Percentiles rank a stretch among this genome's conserved stretches.
Evolutionary conservation across 495 filamentous ascomycete genomes (phyloP).

Genomic region (Pseudomonodictys pantanalensis): DNA sequence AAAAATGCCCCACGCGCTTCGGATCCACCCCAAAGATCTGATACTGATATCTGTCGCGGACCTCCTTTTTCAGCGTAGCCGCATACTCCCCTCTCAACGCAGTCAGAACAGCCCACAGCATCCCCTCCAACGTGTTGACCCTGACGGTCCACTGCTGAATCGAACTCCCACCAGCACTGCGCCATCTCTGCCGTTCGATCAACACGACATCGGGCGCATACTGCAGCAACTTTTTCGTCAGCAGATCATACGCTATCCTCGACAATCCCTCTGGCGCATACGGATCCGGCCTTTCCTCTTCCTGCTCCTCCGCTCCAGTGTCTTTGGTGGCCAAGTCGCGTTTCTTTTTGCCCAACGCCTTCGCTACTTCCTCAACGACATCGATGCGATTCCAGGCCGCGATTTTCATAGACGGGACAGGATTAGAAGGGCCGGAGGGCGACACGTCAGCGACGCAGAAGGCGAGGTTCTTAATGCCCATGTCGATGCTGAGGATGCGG

Average conservation of each 20-base stretch:
- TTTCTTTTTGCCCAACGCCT: not conserved
- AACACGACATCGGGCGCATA: conserved; percentile 67
- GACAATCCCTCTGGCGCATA: conserved; percentile 62
- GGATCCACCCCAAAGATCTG: conserved; percentile 36
- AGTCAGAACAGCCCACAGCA: conserved; percentile 75
- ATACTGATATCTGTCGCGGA: not conserved
- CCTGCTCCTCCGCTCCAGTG: not conserved
- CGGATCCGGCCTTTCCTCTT: conserved; percentile 34
- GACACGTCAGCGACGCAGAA: conserved; percentile 59
- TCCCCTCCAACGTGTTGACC: conserved; percentile 86
- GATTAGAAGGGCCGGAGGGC: not conserved
- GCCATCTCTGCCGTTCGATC: conserved; percentile 88
- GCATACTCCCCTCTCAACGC: conserved; percentile 47
- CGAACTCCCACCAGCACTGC: conserved; percentile 58
- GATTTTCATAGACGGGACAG: conserved; percentile 6
- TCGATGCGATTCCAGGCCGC: conserved; percentile 26
- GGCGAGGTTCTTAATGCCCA: conserved; percentile 83
- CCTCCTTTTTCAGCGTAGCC: not conserved
- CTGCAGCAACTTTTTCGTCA: conserved; percentile 53
- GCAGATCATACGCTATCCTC: conserved; percentile 58
- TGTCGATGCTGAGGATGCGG: conserved; percentile 74
- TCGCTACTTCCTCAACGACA: conserved; percentile 18
- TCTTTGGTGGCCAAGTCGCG: no score
- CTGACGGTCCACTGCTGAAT: conserved; percentile 88
- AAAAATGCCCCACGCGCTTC: conserved; percentile 39